Evolutionary conservation across 2,329 filamentous ascomycete genomes (phyloP).

Genomic region (Fusarium nanum): DNA sequence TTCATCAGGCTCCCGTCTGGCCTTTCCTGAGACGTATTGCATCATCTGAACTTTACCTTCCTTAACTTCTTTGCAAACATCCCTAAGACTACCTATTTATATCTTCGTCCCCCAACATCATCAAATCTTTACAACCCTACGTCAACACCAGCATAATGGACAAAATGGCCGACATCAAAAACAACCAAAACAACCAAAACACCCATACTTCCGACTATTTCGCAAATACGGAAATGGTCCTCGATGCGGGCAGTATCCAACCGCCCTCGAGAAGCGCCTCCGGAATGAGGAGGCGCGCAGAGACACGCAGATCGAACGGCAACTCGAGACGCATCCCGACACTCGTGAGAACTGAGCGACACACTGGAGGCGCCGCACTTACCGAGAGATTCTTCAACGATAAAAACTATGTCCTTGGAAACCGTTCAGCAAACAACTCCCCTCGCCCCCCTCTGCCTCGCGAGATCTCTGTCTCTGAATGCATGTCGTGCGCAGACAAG

Average conservation of each 20-base stretch:
- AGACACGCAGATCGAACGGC: background rate
- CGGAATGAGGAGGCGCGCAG: background rate
- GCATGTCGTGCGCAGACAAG: conserved; percentile 9
- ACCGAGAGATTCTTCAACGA: background rate
- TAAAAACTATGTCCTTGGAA: background rate
- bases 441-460: background rate
- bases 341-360: background rate
- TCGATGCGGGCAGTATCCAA: background rate
- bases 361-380: background rate
- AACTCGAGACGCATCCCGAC: background rate
- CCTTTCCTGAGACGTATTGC: background rate
- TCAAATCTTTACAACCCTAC: background rate
- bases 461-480: background rate
- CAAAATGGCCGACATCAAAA: background rate
- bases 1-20: background rate
- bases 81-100: background rate
- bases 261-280: background rate
- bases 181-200: background rate
- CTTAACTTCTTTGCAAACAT: background rate
- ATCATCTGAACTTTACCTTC: background rate
- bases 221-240: background rate
- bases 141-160: background rate
- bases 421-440: background rate
- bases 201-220: background rate
- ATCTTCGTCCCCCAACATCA: background rate